Evolutionary conservation across 805 yeast genomes (phyloP).

Genomic region (Vanderwaltozyma verrucispora): DNA sequence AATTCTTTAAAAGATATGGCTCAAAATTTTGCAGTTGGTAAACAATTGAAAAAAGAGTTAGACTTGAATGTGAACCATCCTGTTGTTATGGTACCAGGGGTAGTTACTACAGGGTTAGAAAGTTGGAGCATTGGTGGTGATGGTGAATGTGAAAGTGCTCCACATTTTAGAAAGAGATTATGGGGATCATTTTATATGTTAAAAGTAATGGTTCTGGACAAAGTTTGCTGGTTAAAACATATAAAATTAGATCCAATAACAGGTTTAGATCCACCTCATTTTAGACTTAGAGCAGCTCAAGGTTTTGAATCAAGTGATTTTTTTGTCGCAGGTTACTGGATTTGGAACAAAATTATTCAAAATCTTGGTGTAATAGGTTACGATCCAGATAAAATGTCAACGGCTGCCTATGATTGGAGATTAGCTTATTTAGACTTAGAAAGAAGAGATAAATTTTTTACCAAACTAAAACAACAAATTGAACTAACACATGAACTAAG

Average conservation of each 20-base stretch:
- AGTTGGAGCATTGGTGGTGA: constrained; percentile 79
- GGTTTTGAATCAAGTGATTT: constrained; percentile 97
- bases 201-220: constrained; percentile 82
- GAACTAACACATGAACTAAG: constrained; percentile 45
- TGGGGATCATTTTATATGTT: constrained; percentile 99
- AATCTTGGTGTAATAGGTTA: constrained; percentile 91
- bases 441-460: constrained; percentile 74
- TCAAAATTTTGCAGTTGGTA: constrained; percentile 86
- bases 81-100: constrained; percentile 92
- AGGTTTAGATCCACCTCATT: constrained; percentile 83
- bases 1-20: constrained; percentile 38
- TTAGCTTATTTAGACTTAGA: constrained; percentile 83
- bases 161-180: constrained; percentile 79
- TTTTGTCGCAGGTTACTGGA: constrained; percentile 96
- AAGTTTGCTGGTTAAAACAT: constrained; percentile 88
- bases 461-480: constrained; percentile 61
- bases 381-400: constrained; percentile 79
- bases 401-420: constrained; percentile 97
- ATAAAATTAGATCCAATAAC: constrained; percentile 82
- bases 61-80: constrained; percentile 55
- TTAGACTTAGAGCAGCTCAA: constrained; percentile 79
- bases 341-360: constrained; percentile 94
- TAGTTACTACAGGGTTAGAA: constrained; percentile 88
- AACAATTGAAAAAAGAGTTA: constrained; percentile 40
- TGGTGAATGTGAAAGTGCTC: constrained; percentile 69